Evolutionary conservation across 345 rosid species (phyloP).

Genomic region (Toxicodendron radicans): DNA sequence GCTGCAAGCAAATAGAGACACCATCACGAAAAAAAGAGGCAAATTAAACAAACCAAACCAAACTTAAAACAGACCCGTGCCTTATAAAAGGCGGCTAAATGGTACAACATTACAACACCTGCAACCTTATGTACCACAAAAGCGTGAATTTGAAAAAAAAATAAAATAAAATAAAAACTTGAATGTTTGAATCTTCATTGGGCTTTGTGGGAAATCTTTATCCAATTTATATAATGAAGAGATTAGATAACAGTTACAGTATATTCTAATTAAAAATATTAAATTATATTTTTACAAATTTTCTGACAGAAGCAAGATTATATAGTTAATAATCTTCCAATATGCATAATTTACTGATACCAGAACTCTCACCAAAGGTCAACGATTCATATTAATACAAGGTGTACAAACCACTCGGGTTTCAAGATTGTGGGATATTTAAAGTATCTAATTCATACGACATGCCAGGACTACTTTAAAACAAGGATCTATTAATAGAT

Average conservation of each 20-base stretch:
- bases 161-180: no score
- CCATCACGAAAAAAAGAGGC: constrained; percentile 8
- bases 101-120: not conserved
- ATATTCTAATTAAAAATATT: not conserved
- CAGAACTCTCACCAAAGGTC: not conserved
- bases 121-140: not conserved
- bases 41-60: not conserved
- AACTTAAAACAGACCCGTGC: not conserved
- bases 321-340: not conserved
- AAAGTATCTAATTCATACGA: not conserved
- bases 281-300: not conserved
- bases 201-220: not conserved
- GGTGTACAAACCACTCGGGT: not conserved
- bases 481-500: not conserved
- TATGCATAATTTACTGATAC: not conserved
- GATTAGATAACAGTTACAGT: not conserved
- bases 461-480: not conserved
- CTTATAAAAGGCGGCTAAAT: not conserved
- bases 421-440: constrained; percentile 1
- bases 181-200: not conserved
- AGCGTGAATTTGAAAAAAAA: not conserved
- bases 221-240: not conserved
- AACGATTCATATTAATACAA: no score
- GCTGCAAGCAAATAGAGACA: constrained; percentile 44
- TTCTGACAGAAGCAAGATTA: not conserved